Evolutionary conservation across 176 grass and related monocot species (phyloP).

Genomic region (Hsuehochloa calcarea): DNA sequence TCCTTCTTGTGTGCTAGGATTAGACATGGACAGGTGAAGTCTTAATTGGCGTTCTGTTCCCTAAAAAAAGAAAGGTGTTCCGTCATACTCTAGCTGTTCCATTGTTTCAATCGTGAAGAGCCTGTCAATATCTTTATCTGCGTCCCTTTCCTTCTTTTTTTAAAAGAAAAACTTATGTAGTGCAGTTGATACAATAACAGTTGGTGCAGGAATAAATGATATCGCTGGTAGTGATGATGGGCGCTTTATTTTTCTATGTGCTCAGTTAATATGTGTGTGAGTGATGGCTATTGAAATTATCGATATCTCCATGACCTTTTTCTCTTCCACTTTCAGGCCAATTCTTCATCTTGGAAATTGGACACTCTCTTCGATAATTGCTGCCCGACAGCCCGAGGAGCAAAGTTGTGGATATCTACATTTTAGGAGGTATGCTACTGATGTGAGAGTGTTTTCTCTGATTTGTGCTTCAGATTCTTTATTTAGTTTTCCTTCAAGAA

Average conservation of each 20-base stretch:
- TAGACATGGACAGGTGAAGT: conserved; percentile 27
- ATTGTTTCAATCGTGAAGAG: conserved; percentile 10
- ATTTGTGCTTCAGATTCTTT: background rate
- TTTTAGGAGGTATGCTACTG: conserved; percentile 37
- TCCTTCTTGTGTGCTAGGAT: conserved; percentile 9
- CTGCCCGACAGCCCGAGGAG: background rate
- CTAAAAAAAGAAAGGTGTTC: conserved; percentile 9
- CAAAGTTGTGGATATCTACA: background rate
- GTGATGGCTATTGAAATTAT: conserved; percentile 11
- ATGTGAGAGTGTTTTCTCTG: background rate
- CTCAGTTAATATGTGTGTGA: conserved; percentile 7
- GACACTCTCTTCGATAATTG: background rate
- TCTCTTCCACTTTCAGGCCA: conserved; percentile 27
- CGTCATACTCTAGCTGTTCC: conserved; percentile 19
- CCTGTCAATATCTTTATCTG: conserved; percentile 5
- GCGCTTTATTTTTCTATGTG: conserved; percentile 5
- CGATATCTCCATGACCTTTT: background rate
- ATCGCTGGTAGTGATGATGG: background rate
- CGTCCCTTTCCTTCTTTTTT: background rate
- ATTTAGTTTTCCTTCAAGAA: background rate
- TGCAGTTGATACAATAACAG: conserved; percentile 13
- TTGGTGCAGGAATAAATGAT: conserved; percentile 37
- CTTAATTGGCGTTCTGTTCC: background rate
- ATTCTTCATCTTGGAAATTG: conserved; percentile 14
- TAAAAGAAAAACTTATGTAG: background rate